Percentiles rank a stretch among this genome's conserved stretches.
Conservation (phyloP, 2,329 filamentous ascomycete species). For the Aspergillus ibericus region DNA sequence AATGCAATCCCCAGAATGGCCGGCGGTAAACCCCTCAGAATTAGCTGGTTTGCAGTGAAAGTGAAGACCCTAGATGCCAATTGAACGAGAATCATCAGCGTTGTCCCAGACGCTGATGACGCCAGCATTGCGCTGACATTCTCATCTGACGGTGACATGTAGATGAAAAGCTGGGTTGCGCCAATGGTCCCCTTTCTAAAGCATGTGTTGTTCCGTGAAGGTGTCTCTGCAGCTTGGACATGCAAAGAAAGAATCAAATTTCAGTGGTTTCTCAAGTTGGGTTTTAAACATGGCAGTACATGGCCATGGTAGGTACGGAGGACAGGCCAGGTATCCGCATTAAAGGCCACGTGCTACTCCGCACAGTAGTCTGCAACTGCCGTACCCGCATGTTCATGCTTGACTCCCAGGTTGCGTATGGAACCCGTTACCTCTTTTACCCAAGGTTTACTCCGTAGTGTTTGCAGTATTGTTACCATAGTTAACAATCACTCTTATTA, state of each 20-base stretch:
- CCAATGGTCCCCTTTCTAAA: not conserved
- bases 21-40: slow-evolving; percentile 85
- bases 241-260: not conserved
- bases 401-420: too few species aligned
- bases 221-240: not conserved
- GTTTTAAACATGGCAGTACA: too few species aligned
- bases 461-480: too few species aligned
- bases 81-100: slow-evolving; percentile 84
- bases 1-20: slow-evolving; percentile 80
- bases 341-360: too few species aligned
- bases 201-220: not conserved
- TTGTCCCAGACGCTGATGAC: slow-evolving; percentile 66
- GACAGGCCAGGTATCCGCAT: too few species aligned
- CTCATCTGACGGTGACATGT: slow-evolving; percentile 22
- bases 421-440: too few species aligned
- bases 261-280: too few species aligned
- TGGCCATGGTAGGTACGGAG: too few species aligned
- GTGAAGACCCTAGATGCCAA: slow-evolving; percentile 83
- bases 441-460: too few species aligned
- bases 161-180: not conserved
- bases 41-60: slow-evolving; percentile 86
- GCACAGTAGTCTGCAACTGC: too few species aligned
- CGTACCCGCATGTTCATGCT: too few species aligned
- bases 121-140: slow-evolving; percentile 24
- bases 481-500: too few species aligned